Evolutionary conservation across 345 rosid species (phyloP), one percentile per base, ranked within the genome.

Genomic region (Camelina laxa): DNA sequence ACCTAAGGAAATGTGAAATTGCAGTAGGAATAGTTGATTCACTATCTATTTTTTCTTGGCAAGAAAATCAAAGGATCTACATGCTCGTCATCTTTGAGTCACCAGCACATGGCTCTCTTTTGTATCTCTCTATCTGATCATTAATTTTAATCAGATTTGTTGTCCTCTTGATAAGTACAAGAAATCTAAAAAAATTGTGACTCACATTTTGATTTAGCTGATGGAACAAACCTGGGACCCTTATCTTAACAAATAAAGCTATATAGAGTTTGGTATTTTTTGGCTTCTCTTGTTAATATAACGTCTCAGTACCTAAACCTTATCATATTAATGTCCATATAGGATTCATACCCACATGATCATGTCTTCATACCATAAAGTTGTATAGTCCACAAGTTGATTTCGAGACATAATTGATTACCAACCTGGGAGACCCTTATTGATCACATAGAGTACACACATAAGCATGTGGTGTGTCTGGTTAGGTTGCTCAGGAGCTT

Each of bases 401-500:
- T 24, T 24, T 24, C 27, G 27, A 24, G 27, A 24, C 27, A 24
- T 24, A 24, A 24, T 3, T 24, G 27, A 15, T 47, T 16, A 65
- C 55, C 36, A 65, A 30, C 42, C 30, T 65, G n/a, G 42, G 69
- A 27, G 69, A 16, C 69, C 69, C 35, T n/a, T 35, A 5, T 1
- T 38, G 42, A 9, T 38, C 42, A 38, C 42, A 38, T 38, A 57
- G 11, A 24, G 4, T 9, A 67, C 12, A 70, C 2, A 60, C 49
- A 70, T 9, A 60, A 36, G 19, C 60, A 60, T 72, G 60, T 72
- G 68, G n/a, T 16, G 16, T 60, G 39, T 47, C 66, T 47, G 7
- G 16, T 59, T 70, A 33, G 75, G 12, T 68, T 38, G 6, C 24
- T 67, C 61, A 54, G 21, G 16, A 67, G 39, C 61, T n/a, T 38